Conservation (phyloP, 1,284 basidiomycete species). For the Trichosporon inkin region DNA sequence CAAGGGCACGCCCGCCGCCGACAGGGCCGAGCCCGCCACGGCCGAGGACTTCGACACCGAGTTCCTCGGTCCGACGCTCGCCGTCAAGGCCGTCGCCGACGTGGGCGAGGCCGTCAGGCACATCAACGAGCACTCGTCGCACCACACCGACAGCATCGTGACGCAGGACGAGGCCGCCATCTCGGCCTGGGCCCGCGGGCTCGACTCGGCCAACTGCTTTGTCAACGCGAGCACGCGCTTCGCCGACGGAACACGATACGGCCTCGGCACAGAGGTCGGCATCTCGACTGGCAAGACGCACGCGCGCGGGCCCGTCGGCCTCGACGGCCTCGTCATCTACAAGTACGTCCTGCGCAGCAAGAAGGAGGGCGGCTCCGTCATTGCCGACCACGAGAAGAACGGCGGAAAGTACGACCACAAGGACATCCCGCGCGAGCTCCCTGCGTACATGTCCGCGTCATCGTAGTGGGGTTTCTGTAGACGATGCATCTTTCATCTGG, state of each 20-base stretch:
- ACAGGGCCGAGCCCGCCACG: conserved; percentile 56
- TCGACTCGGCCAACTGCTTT: conserved; percentile 89
- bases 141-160: conserved; percentile 92
- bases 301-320: conserved; percentile 90
- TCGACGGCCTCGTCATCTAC: conserved; percentile 91
- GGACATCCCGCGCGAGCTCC: conserved; percentile 36
- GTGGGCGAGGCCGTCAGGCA: conserved; percentile 72
- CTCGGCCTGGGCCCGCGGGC: conserved; percentile 72
- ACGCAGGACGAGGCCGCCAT: conserved; percentile 70
- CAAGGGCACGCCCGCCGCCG: conserved; percentile 45
- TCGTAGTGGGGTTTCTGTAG: not conserved
- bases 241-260: conserved; percentile 94
- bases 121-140: conserved; percentile 89
- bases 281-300: conserved; percentile 96
- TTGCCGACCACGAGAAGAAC: conserved; percentile 56
- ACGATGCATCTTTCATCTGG: no score
- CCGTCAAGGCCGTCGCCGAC: conserved; percentile 69
- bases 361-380: conserved; percentile 67
- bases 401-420: conserved; percentile 68
- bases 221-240: conserved; percentile 94
- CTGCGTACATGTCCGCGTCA: conserved; percentile 27
- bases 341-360: conserved; percentile 84
- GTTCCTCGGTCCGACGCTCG: conserved; percentile 77
- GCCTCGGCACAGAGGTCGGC: conserved; percentile 96
- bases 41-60: conserved; percentile 75